These are phyloP conservation scores for Clitopilus hobsonii DNA, from an alignment of 768 basidiomycete species.

Conservation along the genomic window DNA sequence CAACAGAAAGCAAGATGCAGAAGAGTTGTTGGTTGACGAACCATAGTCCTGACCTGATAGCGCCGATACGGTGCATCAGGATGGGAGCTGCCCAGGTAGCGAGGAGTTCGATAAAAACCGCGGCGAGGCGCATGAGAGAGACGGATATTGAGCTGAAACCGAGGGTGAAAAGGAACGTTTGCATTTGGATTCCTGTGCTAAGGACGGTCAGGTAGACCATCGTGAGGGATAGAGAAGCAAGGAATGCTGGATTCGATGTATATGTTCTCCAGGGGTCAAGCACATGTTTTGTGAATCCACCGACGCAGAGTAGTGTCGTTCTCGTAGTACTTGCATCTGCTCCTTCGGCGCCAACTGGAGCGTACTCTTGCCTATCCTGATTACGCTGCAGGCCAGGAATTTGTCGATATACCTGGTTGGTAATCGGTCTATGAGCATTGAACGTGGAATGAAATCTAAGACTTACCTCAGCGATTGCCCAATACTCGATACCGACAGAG, in stretches of 20 bases:
- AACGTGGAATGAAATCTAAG: not conserved
- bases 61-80: slow-evolving; percentile 16
- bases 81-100: slow-evolving; percentile 23
- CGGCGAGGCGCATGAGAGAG: slow-evolving; percentile 15
- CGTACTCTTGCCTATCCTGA: not conserved
- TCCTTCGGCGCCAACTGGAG: not conserved
- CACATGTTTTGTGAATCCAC: not conserved
- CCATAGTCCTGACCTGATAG: slow-evolving; percentile 23
- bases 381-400: slow-evolving; percentile 1
- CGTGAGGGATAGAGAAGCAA: slow-evolving; percentile 17
- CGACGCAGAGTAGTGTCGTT: no score
- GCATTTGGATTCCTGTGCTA: slow-evolving; percentile 22
- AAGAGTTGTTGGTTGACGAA: slow-evolving; percentile 22
- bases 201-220: slow-evolving; percentile 26
- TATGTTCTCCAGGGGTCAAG: not conserved
- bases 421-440: no score
- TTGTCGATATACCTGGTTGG: not conserved
- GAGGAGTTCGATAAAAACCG: slow-evolving; percentile 19
- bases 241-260: slow-evolving; percentile 11
- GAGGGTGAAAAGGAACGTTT: slow-evolving; percentile 19
- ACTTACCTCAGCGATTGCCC: slow-evolving; percentile 18
- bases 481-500: slow-evolving; percentile 19
- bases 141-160: slow-evolving; percentile 18
- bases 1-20: slow-evolving; percentile 15
- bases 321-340: not conserved